Evolutionary conservation across 1,284 basidiomycete species (phyloP), one percentile per base, ranked within the genome.

Genomic region (Rhodofomes roseus): DNA sequence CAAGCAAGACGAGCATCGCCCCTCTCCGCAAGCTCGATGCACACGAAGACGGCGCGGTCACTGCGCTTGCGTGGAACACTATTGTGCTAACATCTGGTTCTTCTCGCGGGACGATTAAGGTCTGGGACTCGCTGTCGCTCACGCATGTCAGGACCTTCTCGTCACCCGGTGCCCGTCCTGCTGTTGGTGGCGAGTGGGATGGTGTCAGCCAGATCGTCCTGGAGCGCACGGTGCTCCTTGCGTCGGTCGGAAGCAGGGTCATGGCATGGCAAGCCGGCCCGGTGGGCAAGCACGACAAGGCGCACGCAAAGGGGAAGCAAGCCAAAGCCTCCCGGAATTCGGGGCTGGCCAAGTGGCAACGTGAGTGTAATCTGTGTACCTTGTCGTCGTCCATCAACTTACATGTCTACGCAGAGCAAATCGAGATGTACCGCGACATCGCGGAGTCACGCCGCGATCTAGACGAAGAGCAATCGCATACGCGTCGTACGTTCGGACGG

Each of bases 41-140:
- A 0, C 80, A 85, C 64, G 74, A 76, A 46, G 85, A 89, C 60
- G 82, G 81, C 0, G 75, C 77, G 7, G 77, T 92, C 25, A 86
- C 83, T 2, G 79, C 84, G 7, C 74, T 93, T n/a, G 77, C 83
- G 1, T 84, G 85, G 77, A 85, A 84, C 60, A 74, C 79, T 1
- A 67, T 79, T 11, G 76, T 84, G 2, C 74, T 91, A 46, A 80
- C 84, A 25, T 85, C 86, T 0, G 89, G 90, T 31, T 86, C 85
- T 16, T 77, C 81, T 1, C 75, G 79, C 8, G 93, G 93, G 3
- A 77, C 77, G 3, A 80, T 89, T 20, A 79, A 77, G 22, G 78
- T 88, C 12, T 91, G 85, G 74, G 89, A 93, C 65, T 79, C 83
- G 1, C 76, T 93, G 56, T 86, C 85, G 0, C 80, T 89, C 56